Base-by-base conservation (phyloP, 106 monocot species). In the Allium fistulosum region DNA sequence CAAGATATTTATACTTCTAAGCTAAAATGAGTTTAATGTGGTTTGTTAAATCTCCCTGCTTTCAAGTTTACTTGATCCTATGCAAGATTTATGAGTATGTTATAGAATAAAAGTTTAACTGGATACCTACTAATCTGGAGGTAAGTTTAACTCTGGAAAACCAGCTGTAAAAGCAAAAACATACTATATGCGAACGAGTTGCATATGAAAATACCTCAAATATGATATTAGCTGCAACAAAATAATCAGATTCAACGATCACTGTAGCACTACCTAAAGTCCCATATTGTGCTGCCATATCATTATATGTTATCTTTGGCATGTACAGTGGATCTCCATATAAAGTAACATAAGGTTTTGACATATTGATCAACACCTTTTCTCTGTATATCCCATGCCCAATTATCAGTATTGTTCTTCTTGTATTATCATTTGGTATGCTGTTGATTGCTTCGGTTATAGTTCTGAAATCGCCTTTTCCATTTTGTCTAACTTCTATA, bases 221-320 rank as follows among this genome's bases (percentile, higher is more conserved):
- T 50, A 76, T 68, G n/a, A 76, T 67, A 58, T 76, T 76, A 67
- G 62, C 61, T 13, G 80, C 80, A 26, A 76, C 49, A 37, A 80
- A 80, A 26, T 80, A 63, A 48, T 62, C 26, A 11, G 80, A 75
- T 14, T 80, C 71, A 18, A 76, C 80, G 2, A 67, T 62, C 5
- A 80, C 75, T 48, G 72, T 76, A 57, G 80, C 80, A 65, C 80
- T 80, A 26, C 66, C 46, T 18, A 62, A 0, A 49, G 80, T 80
- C 17, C 80, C 80, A 48, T 57, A 68, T 49, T 65, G 15, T 2
- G 72, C 62, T 27, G 76, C 76, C 61, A 16, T 76, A 17, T 26
- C 80, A 45, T 62, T 15, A 37, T 67, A 76, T 10, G 72, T 55
- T 14, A 80, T 76, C 10, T 8, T 76, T 0, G 80, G 72, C 80